Percentiles rank a stretch among this genome's conserved stretches.
phyloP scores from a whole-genome alignment of 2,329 filamentous ascomycete species.

The Alternaria gaisen region DNA sequence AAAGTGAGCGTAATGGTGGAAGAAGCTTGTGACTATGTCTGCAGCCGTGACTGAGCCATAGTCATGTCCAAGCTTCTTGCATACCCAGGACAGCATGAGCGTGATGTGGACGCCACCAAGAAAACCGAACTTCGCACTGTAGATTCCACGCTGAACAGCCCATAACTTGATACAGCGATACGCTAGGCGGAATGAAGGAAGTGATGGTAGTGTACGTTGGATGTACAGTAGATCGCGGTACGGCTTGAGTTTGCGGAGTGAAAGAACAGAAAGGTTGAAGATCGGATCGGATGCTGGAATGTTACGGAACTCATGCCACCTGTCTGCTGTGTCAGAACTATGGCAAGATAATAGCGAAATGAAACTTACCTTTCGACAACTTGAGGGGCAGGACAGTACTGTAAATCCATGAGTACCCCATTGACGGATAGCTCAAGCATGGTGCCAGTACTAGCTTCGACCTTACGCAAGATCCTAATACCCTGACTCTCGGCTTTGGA shows the following conservation, averaged over 20 bases:
- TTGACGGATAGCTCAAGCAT: constrained; percentile 71
- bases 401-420: constrained; percentile 69
- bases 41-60: constrained; percentile 54
- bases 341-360: not conserved
- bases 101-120: constrained; percentile 72
- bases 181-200: constrained; percentile 65
- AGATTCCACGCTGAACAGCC: constrained; percentile 69
- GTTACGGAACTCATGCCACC: constrained; percentile 51
- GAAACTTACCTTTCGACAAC: constrained; percentile 60
- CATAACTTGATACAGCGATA: constrained; percentile 69
- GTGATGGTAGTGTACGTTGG: constrained; percentile 66
- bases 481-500: constrained; percentile 56
- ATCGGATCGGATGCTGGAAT: constrained; percentile 62
- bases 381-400: constrained; percentile 69
- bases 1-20: constrained; percentile 68
- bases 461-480: constrained; percentile 64
- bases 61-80: constrained; percentile 57
- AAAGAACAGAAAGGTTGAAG: constrained; percentile 65
- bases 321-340: constrained; percentile 24
- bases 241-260: constrained; percentile 70
- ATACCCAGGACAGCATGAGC: constrained; percentile 67
- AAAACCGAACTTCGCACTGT: constrained; percentile 71
- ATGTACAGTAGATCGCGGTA: constrained; percentile 70
- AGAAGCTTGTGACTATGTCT: constrained; percentile 68
- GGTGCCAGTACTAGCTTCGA: constrained; percentile 66